Evolutionary conservation across 2,329 filamentous ascomycete species (phyloP).

Genomic region (Huntiella omanensis): DNA sequence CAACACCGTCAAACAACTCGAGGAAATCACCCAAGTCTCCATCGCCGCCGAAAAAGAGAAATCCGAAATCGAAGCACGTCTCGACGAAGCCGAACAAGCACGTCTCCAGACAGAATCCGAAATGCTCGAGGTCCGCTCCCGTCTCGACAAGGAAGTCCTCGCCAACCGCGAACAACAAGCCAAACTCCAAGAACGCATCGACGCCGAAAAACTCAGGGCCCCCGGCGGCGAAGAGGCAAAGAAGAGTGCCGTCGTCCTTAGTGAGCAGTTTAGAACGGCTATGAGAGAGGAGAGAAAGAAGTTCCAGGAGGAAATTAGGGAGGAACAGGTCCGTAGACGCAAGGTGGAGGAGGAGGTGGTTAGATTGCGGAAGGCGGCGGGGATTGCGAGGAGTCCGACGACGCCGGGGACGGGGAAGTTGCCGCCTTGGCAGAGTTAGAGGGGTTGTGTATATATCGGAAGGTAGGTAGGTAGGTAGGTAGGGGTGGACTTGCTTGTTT

Average conservation of each 20-base stretch:
- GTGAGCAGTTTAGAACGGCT: slow-evolving; percentile 35
- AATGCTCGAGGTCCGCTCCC: slow-evolving; percentile 18
- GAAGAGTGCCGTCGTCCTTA: slow-evolving; percentile 31
- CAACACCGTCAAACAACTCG: slow-evolving; percentile 31
- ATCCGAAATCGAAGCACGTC: slow-evolving; percentile 24
- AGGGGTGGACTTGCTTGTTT: too few relatives aligned
- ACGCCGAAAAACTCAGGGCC: slow-evolving; percentile 26
- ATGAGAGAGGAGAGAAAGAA: slow-evolving; percentile 39
- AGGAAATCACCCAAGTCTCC: slow-evolving; percentile 33
- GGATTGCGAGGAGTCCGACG: slow-evolving; percentile 20
- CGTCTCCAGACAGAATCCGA: slow-evolving; percentile 22
- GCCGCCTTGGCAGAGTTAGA: too few relatives aligned
- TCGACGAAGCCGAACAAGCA: slow-evolving; percentile 23
- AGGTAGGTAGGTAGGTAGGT: too few relatives aligned
- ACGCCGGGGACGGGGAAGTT: slow-evolving; percentile 17
- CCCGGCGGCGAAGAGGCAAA: slow-evolving; percentile 18
- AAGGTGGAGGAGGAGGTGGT: slow-evolving; percentile 33
- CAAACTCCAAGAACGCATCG: slow-evolving; percentile 32
- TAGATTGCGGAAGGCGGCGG: slow-evolving; percentile 22
- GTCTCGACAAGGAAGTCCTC: slow-evolving; percentile 24
- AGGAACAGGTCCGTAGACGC: slow-evolving; percentile 29
- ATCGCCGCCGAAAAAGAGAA: slow-evolving; percentile 32
- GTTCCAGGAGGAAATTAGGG: slow-evolving; percentile 35
- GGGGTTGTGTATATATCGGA: too few relatives aligned
- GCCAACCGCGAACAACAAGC: slow-evolving; percentile 20